Evolutionary conservation across 2,329 filamentous ascomycete species (phyloP), one percentile per base, ranked within the genome.

Genomic region (Thermothelomyces thermophilus): DNA sequence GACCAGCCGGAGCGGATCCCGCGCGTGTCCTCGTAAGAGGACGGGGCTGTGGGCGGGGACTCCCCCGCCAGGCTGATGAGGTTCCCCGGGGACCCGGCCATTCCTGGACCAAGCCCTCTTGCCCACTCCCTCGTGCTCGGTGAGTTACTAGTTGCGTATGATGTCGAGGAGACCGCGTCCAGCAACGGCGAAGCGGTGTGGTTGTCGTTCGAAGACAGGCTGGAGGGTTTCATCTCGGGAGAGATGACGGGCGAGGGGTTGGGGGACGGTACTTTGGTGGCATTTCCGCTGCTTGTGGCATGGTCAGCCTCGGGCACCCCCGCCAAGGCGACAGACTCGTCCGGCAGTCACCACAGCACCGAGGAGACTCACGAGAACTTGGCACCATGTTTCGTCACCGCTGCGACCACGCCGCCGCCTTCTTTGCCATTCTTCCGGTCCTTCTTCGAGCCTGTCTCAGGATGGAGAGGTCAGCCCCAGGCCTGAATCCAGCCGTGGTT

Each of bases 391-490:
- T 72, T 75, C 55, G 71, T 76, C 68, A 77, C 70, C 66, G 73
- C 74, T 41, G 74, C 73, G 58, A 73, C 70, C 60, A 77, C 74
- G 59, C 73, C 71, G 60, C 73, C 71, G 61, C 66, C 67, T 60
- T 77, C 73, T 72, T 70, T 77, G 63, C 70, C 74, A 75, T 77
- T 67, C 68, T 76, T 79, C 65, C 68, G 74, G 61, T 74, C 68
- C 64, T 76, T 77, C 70, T 76, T 76, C 52, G 67, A 66, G 63
- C 64, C 69, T 72, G 51, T 58, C 56, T 59, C 53, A 26, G 8
- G 20, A 20, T 50, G 24, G 17, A 45, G 53, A n/a, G 53, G 58
- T 62, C 60, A 59, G 58, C 35, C 35, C 16, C 9, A n/a, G 24
- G 24, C 9, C 24, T 26, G 24, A 26, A 26, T 9, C 5, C 24